These are phyloP conservation scores for Chiua virens DNA, from an alignment of 768 basidiomycete genomes.

Conservation along the genomic window DNA sequence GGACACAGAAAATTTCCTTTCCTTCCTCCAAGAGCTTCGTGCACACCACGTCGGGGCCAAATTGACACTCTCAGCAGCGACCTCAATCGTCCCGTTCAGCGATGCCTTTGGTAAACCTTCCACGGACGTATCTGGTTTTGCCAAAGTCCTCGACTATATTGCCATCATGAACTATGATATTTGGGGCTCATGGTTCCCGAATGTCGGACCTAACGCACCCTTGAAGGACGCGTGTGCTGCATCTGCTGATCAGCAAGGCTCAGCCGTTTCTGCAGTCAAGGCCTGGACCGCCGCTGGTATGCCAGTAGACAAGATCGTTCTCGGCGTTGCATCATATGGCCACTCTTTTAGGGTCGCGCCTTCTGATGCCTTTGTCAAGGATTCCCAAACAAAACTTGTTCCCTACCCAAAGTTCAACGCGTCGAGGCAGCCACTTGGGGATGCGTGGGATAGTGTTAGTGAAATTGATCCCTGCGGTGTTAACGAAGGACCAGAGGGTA, in stretches of 20 bases:
- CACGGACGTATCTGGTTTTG: constrained; percentile 68
- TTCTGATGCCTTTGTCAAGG: constrained; percentile 34
- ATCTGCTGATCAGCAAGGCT: constrained; percentile 60
- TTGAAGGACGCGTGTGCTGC: constrained; percentile 71
- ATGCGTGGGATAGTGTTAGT: constrained; percentile 54
- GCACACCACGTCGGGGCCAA: constrained; percentile 22
- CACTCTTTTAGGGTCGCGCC: constrained; percentile 60
- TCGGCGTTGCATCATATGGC: constrained; percentile 81
- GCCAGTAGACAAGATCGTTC: constrained; percentile 62
- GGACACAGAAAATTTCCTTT: constrained; percentile 75
- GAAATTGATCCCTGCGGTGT: constrained; percentile 57
- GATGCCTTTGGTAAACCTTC: constrained; percentile 58
- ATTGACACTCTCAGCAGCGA: constrained; percentile 67
- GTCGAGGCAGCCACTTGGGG: constrained; percentile 45
- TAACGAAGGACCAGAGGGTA: constrained; percentile 45
- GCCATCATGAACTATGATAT: constrained; percentile 66
- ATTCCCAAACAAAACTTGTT: constrained; percentile 36
- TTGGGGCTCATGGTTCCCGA: constrained; percentile 46
- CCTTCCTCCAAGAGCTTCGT: constrained; percentile 69
- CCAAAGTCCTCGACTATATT: constrained; percentile 62
- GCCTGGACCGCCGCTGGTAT: constrained; percentile 77
- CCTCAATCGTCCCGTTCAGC: constrained; percentile 61
- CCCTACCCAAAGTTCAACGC: constrained; percentile 52
- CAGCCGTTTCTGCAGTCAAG: constrained; percentile 65
- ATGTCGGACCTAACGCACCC: constrained; percentile 77